phyloP scores from a whole-genome alignment of 768 basidiomycete genomes.

The Phylloporus arenicola region DNA sequence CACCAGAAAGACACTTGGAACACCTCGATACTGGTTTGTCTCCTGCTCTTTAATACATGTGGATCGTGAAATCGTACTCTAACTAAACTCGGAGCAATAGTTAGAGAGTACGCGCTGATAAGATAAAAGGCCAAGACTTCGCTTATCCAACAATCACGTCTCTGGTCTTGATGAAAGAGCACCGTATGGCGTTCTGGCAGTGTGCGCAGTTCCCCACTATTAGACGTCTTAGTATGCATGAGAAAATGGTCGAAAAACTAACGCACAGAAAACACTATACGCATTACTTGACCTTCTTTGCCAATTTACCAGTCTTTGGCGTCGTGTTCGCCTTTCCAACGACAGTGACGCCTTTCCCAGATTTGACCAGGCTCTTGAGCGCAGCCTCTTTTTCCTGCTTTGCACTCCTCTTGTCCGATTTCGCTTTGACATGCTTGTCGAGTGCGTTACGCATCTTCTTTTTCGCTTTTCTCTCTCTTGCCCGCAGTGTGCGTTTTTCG shows the following conservation, averaged over 20 bases:
- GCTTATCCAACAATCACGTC: background rate
- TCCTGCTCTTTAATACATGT: background rate
- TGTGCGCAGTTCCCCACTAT: background rate
- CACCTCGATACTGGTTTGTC: too few relatives aligned
- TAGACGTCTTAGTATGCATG: background rate
- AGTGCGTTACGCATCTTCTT: slow-evolving; percentile 63
- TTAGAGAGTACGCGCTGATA: background rate
- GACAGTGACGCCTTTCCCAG: slow-evolving; percentile 81
- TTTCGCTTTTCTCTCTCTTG: slow-evolving; percentile 64
- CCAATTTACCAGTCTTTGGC: slow-evolving; percentile 18
- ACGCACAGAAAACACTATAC: slow-evolving; percentile 2
- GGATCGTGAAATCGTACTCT: background rate
- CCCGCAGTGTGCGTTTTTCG: slow-evolving; percentile 70
- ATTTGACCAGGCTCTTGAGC: slow-evolving; percentile 75
- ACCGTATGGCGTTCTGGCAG: background rate
- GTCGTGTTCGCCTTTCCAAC: slow-evolving; percentile 61
- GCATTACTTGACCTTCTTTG: slow-evolving; percentile 24
- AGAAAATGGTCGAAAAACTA: background rate
- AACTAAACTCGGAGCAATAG: background rate
- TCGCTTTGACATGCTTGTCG: slow-evolving; percentile 49
- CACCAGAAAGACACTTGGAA: background rate
- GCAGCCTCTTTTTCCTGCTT: slow-evolving; percentile 85
- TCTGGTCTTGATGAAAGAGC: background rate
- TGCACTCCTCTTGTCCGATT: slow-evolving; percentile 38
- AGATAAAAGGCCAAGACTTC: background rate